A percentile compares a stretch with the other conserved stretches of the same genome.
Evolutionary conservation across 2,329 filamentous ascomycete genomes (phyloP).

Genomic region (Sordariomycetes sp.): DNA sequence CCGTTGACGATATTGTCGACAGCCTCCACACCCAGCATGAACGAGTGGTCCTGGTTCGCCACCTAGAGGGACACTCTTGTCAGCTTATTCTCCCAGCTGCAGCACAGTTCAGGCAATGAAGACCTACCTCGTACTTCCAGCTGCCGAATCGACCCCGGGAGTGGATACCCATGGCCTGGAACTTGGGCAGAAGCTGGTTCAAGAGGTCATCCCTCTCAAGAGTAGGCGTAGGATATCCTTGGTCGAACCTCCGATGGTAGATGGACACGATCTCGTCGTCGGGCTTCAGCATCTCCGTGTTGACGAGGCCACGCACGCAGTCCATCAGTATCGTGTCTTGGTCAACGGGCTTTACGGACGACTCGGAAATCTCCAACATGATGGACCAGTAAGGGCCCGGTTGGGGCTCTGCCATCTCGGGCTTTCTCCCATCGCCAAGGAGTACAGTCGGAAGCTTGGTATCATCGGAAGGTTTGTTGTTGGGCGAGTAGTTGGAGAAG

Average conservation of each 20-base stretch:
- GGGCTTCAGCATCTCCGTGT: slow-evolving; percentile 91
- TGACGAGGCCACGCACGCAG: slow-evolving; percentile 91
- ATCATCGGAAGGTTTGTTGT: slow-evolving; percentile 83
- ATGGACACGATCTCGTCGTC: slow-evolving; percentile 93
- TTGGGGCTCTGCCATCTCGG: slow-evolving; percentile 60
- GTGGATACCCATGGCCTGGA: slow-evolving; percentile 84
- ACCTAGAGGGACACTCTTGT: slow-evolving; percentile 20
- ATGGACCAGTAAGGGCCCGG: slow-evolving; percentile 98
- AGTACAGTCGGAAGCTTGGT: slow-evolving; percentile 81
- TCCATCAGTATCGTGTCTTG: slow-evolving; percentile 75
- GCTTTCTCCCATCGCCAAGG: slow-evolving; percentile 76
- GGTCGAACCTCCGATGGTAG: slow-evolving; percentile 95
- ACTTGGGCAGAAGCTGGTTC: slow-evolving; percentile 83
- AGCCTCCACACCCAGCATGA: slow-evolving; percentile 94
- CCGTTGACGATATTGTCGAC: slow-evolving; percentile 85
- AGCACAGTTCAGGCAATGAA: not conserved
- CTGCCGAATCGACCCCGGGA: slow-evolving; percentile 94
- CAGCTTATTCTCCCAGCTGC: not conserved
- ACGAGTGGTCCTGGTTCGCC: slow-evolving; percentile 94
- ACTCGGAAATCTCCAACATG: slow-evolving; percentile 98
- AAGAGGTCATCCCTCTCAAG: slow-evolving; percentile 94
- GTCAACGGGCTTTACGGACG: slow-evolving; percentile 88
- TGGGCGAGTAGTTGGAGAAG: slow-evolving; percentile 99
- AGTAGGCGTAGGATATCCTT: slow-evolving; percentile 92
- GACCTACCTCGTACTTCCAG: slow-evolving; percentile 82